These are phyloP conservation scores for Fragilariopsis cylindrus DNA, from an alignment of 108 stramenopile species.

Conservation along the genomic window DNA sequence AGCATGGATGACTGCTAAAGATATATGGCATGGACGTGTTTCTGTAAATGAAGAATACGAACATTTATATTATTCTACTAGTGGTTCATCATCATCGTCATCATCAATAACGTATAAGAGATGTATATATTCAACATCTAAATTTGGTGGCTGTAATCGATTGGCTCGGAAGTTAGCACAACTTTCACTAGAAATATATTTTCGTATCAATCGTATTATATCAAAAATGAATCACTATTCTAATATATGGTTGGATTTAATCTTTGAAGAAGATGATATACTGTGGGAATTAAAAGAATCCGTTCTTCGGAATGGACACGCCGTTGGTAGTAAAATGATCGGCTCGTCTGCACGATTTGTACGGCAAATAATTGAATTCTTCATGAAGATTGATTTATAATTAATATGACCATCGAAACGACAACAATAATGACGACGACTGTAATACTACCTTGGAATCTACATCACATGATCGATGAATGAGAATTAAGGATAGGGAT, in stretches of 20 bases:
- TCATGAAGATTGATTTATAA: not conserved
- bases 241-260: slow-evolving; percentile 27
- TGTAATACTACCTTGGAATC: too few relatives aligned
- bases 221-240: slow-evolving; percentile 42
- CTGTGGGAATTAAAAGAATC: slow-evolving; percentile 15
- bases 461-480: too few relatives aligned
- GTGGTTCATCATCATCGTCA: slow-evolving; percentile 3
- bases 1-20: slow-evolving; percentile 36
- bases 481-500: too few relatives aligned
- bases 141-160: slow-evolving; percentile 48
- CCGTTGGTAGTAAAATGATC: slow-evolving; percentile 23
- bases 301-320: slow-evolving; percentile 14
- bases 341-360: slow-evolving; percentile 16
- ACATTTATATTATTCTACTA: slow-evolving; percentile 6
- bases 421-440: too few relatives aligned
- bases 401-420: too few relatives aligned
- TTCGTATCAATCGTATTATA: slow-evolving; percentile 32
- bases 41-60: slow-evolving; percentile 1
- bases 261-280: slow-evolving; percentile 33
- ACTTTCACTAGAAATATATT: slow-evolving; percentile 44
- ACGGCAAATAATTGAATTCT: slow-evolving; percentile 15
- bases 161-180: slow-evolving; percentile 46
- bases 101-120: slow-evolving; percentile 33
- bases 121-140: slow-evolving; percentile 64
- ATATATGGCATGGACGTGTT: slow-evolving; percentile 17